Percentiles rank a stretch among this genome's conserved stretches.
Evolutionary conservation across 345 rosid species (phyloP).

Genomic region (Hibiscus tridactylites): DNA sequence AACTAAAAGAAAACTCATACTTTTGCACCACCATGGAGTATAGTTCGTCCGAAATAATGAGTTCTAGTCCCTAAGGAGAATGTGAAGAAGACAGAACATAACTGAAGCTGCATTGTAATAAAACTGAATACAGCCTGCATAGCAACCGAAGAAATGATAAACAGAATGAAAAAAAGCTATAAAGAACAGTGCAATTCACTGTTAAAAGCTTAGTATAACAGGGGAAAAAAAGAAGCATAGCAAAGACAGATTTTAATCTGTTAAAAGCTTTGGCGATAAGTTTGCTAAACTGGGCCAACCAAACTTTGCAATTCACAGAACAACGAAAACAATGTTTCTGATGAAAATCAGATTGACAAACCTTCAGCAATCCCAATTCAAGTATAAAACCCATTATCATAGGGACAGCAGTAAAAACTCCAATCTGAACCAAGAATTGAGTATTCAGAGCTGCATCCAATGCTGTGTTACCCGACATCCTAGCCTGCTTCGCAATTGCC

Average conservation of each 20-base stretch:
- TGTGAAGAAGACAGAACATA: slow-evolving; percentile 97
- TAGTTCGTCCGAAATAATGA: slow-evolving; percentile 99
- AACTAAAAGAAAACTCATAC: slow-evolving; percentile 28
- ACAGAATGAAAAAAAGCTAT: neutral
- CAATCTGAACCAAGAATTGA: slow-evolving; percentile 96
- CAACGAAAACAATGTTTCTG: neutral
- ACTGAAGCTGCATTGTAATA: slow-evolving; percentile 92
- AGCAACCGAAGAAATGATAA: slow-evolving; percentile 8
- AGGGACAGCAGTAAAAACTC: slow-evolving; percentile 95
- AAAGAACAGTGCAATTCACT: neutral
- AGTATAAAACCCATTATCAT: slow-evolving; percentile 99
- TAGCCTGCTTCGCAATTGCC: slow-evolving; percentile 47
- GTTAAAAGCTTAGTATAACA: neutral
- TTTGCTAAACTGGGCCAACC: neutral
- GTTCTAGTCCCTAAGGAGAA: slow-evolving; percentile 95
- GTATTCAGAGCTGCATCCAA: slow-evolving; percentile 87
- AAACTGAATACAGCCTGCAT: slow-evolving; percentile 94
- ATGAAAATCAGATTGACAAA: slow-evolving; percentile 23
- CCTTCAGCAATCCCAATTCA: slow-evolving; percentile 87
- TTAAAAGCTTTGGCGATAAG: neutral
- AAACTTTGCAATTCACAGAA: neutral
- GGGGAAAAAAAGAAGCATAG: neutral
- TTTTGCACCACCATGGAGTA: slow-evolving; percentile 98
- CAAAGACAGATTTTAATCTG: neutral
- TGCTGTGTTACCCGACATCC: slow-evolving; percentile 62